These are phyloP conservation scores for Tricholoma furcatifolium DNA, from an alignment of 768 basidiomycete species.

Conservation along the genomic window DNA sequence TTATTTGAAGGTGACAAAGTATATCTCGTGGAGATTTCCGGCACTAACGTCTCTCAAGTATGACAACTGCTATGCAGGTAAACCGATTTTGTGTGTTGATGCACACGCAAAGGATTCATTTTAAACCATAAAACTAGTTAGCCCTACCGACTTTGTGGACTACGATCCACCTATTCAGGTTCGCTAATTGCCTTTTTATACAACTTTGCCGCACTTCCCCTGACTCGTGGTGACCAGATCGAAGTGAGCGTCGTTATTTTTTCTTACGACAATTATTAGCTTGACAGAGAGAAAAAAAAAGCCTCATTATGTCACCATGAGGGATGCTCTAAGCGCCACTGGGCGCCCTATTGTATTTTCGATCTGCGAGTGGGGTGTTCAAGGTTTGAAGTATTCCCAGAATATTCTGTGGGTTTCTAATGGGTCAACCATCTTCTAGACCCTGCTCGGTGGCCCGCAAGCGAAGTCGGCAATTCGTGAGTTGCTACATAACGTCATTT, in stretches of 20 bases:
- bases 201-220: not conserved
- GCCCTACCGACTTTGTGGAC: conserved; percentile 44
- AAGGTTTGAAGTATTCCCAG: conserved; percentile 21
- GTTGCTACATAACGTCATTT: conserved; percentile 4
- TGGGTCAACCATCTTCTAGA: conserved; percentile 23
- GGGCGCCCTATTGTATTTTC: conserved; percentile 49
- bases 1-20: conserved; percentile 34
- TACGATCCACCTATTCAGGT: conserved; percentile 42
- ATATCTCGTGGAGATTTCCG: not conserved
- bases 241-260: conserved; percentile 23
- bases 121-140: conserved; percentile 22
- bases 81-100: not conserved
- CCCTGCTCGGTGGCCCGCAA: conserved; percentile 49
- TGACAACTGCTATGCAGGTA: conserved; percentile 50
- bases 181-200: conserved; percentile 5
- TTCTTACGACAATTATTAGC: not conserved
- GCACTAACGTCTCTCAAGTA: conserved; percentile 27
- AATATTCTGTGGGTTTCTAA: too few species aligned
- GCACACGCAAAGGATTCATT: not conserved
- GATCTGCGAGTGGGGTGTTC: conserved; percentile 50
- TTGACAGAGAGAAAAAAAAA: conserved; percentile 12
- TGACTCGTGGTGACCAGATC: conserved; percentile 23
- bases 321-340: conserved; percentile 42
- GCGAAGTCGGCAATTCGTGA: conserved; percentile 45
- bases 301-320: conserved; percentile 45